Evolutionary conservation across 208 protist genomes (phyloP), one percentile per base, ranked within the genome.

Genomic region (Zelonia costaricensis): DNA sequence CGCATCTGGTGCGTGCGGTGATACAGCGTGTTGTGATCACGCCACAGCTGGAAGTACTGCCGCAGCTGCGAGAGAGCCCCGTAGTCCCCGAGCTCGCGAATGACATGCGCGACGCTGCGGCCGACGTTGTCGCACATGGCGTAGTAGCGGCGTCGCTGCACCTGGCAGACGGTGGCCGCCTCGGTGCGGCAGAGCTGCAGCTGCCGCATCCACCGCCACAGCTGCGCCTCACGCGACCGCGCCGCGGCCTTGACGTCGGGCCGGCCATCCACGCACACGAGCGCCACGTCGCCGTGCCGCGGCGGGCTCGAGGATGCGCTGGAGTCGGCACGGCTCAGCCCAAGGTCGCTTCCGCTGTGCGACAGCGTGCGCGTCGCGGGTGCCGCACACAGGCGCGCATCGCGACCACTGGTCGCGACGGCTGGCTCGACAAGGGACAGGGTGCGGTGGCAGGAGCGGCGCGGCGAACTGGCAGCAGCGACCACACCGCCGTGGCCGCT

Each of bases 141-240:
- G 46, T 88, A 68, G 58, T 88, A 95, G 27, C 75, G 66, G 15
- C 78, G 81, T 16, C 79, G 74, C 62, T 95, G 85, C 43, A 71
- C 76, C 57, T 57, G 69, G 42, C 84, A 83, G 13, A 91, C 78
- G 10, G 68, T 55, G n/a, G 82, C 56, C 7, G 85, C 74, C n/a
- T 75, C 64, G 27, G 67, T 42, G 16, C 82, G 77, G 51, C 74
- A 91, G 18, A 56, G 47, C 31, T 64, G 71, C 47, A 95, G 43
- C 44, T 81, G 63, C 49, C 80, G 54, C 52, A 95, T 53, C 43
- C 86, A 74, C 27, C 56, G 39, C 54, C 68, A 80, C 43, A 81
- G 52, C 22, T 64, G 67, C 28, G n/a, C 36, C 52, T 86, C 78
- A 15, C 83, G 81, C 1, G 52, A 9, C 4, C 71, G 59, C 0